Conservation (phyloP, 805 yeast species). For the Maudiozyma saulgeensis region DNA sequence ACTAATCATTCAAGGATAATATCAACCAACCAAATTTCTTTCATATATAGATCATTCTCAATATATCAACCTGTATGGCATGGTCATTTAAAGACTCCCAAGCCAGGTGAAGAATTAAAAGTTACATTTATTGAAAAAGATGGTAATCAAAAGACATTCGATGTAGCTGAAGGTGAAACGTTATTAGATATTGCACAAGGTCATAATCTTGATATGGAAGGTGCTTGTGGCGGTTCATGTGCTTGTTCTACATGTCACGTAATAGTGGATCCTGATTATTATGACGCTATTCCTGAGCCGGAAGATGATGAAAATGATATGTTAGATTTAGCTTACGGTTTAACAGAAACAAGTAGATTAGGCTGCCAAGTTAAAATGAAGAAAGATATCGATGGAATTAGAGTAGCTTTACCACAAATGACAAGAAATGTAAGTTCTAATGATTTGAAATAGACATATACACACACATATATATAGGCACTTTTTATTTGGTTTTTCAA, state of each 20-base stretch:
- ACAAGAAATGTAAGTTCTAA: conserved; percentile 80
- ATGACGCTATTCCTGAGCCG: conserved; percentile 88
- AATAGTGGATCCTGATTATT: conserved; percentile 89
- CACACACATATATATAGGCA: no score
- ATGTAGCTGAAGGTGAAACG: conserved; percentile 88
- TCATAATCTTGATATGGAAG: conserved; percentile 89
- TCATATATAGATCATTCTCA: conserved; percentile 12
- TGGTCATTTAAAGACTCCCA: conserved; percentile 85
- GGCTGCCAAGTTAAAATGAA: conserved; percentile 92
- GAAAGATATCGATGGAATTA: conserved; percentile 82
- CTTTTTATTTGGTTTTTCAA: background rate
- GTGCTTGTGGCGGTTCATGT: conserved; percentile 98
- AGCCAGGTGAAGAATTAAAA: conserved; percentile 83
- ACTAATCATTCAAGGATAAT: background rate
- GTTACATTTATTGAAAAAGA: conserved; percentile 88
- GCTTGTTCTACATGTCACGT: conserved; percentile 98
- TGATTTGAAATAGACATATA: conserved; percentile 42
- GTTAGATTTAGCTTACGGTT: conserved; percentile 94
- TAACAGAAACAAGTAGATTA: conserved; percentile 90
- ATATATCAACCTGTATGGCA: conserved; percentile 34
- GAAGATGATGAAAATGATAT: conserved; percentile 97
- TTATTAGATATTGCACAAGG: conserved; percentile 92
- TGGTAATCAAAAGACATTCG: conserved; percentile 71
- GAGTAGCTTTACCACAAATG: conserved; percentile 96
- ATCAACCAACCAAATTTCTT: background rate